phyloP scores from a whole-genome alignment of 345 rosid species.

The Populus tremula region DNA sequence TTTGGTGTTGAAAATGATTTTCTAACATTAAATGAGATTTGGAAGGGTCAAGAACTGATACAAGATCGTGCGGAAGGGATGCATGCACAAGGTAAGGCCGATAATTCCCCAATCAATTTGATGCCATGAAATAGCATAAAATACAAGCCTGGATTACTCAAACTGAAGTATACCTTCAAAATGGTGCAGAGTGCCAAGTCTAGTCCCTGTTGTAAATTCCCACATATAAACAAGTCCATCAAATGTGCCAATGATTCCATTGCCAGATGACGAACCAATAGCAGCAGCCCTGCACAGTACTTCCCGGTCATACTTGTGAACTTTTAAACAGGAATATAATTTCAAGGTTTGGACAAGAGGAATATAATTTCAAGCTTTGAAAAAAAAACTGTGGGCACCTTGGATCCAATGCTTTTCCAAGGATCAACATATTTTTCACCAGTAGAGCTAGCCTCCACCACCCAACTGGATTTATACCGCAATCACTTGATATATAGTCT shows the following conservation, averaged over 20 bases:
- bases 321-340: background rate
- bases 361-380: background rate
- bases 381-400: slow-evolving; percentile 44
- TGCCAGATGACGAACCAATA: slow-evolving; percentile 45
- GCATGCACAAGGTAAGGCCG: background rate
- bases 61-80: background rate
- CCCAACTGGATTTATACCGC: slow-evolving; percentile 35
- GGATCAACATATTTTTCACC: slow-evolving; percentile 51
- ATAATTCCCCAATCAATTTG: slow-evolving; percentile 9
- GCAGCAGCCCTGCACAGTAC: slow-evolving; percentile 54
- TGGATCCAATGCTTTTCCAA: slow-evolving; percentile 61
- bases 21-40: background rate
- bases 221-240: slow-evolving; percentile 70
- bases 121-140: background rate
- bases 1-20: background rate
- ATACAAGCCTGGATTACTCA: background rate
- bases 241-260: slow-evolving; percentile 68
- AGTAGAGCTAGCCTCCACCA: slow-evolving; percentile 75
- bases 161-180: slow-evolving; percentile 55
- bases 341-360: background rate
- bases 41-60: background rate
- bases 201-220: slow-evolving; percentile 67
- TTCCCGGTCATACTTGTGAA: slow-evolving; percentile 7
- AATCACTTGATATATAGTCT: slow-evolving; percentile 26
- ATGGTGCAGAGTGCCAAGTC: slow-evolving; percentile 58